A percentile compares a stretch with the other conserved stretches of the same genome.
Evolutionary conservation across 345 rosid species (phyloP).

Genomic region (Eucalyptus cloeziana): DNA sequence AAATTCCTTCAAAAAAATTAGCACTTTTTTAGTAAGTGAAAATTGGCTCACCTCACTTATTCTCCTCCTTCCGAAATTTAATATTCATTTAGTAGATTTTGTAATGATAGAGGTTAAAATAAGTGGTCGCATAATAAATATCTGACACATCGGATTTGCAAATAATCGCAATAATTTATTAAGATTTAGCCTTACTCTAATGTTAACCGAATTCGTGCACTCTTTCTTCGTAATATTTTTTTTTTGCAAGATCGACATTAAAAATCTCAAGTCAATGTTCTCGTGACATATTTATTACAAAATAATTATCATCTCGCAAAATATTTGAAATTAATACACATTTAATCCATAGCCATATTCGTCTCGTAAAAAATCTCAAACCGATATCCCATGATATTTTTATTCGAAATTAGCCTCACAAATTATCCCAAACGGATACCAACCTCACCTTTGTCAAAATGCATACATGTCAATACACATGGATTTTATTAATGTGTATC

Average conservation of each 20-base stretch:
- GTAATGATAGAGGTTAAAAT: not conserved
- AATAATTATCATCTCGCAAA: not conserved
- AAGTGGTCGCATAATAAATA: not conserved
- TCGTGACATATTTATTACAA: not conserved
- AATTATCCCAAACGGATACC: too few relatives aligned
- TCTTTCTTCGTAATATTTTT: not conserved
- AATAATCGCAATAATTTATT: not conserved
- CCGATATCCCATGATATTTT: too few relatives aligned
- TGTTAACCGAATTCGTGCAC: not conserved
- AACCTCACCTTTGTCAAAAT: too few relatives aligned
- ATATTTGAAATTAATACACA: not conserved
- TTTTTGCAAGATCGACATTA: too few relatives aligned
- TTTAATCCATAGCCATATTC: not conserved
- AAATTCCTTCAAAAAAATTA: not conserved
- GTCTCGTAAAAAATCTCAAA: too few relatives aligned
- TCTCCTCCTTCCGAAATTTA: not conserved
- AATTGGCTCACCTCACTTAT: not conserved
- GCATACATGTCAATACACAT: too few relatives aligned
- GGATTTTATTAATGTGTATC: too few relatives aligned
- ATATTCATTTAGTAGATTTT: not conserved
- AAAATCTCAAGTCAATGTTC: not conserved
- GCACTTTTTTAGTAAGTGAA: too few relatives aligned
- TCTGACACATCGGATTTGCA: not conserved
- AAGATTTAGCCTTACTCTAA: not conserved
- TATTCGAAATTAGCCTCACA: too few relatives aligned